A percentile compares a stretch with the other conserved stretches of the same genome.
Evolutionary conservation across 345 rosid species (phyloP).

Genomic region (rapeseed (Brassica napus)): DNA sequence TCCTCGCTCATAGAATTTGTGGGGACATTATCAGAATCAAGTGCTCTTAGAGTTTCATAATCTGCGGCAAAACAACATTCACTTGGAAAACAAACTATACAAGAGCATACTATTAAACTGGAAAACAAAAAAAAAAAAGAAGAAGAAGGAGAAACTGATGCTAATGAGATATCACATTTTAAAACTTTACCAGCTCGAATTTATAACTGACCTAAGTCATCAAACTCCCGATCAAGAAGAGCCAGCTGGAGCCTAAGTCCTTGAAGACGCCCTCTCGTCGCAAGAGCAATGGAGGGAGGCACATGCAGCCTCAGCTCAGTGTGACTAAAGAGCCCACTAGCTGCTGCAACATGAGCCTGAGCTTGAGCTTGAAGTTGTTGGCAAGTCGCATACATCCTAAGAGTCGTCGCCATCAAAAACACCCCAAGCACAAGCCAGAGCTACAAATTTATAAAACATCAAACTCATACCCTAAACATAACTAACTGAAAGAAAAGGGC

Average conservation of each 20-base stretch:
- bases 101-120: background rate
- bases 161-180: background rate
- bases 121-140: background rate
- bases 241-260: constrained; percentile 97
- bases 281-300: constrained; percentile 89
- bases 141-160: background rate
- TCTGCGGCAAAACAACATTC: constrained; percentile 46
- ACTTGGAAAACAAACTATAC: background rate
- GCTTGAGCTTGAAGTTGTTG: constrained; percentile 97
- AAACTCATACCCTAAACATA: constrained; percentile 13
- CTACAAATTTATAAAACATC: constrained; percentile 44
- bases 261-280: constrained; percentile 89
- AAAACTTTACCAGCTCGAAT: background rate
- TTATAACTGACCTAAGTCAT: constrained; percentile 69
- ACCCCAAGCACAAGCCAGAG: constrained; percentile 93
- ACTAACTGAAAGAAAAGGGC: background rate
- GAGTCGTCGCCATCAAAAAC: constrained; percentile 84
- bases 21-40: constrained; percentile 75
- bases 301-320: constrained; percentile 86
- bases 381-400: constrained; percentile 93
- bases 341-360: constrained; percentile 85
- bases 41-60: constrained; percentile 90
- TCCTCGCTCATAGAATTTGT: constrained; percentile 87
- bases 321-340: constrained; percentile 79
- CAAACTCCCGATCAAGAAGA: constrained; percentile 92